Conservation (phyloP, 1,284 basidiomycete genomes). For the Xerocomus amazonicus region DNA sequence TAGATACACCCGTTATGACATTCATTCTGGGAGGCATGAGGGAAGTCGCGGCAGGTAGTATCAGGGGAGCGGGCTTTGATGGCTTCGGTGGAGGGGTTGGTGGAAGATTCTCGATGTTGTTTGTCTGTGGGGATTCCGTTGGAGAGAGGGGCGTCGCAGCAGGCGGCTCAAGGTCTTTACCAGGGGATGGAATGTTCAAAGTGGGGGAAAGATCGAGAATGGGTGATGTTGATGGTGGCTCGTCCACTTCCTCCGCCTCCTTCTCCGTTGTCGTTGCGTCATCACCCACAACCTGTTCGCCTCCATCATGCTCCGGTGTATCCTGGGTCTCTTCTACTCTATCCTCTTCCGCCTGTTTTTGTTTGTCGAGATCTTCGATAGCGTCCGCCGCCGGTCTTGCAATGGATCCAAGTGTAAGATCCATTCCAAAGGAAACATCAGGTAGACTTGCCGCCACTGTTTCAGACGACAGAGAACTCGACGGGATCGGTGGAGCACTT, state of each 20-base stretch:
- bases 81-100: slow-evolving; percentile 23
- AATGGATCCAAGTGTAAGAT: slow-evolving; percentile 17
- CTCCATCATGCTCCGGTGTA: not conserved
- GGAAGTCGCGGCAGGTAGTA: slow-evolving; percentile 2
- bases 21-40: slow-evolving; percentile 19
- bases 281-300: slow-evolving; percentile 1
- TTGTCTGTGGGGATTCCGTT: slow-evolving; percentile 4
- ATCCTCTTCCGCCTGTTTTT: slow-evolving; percentile 1
- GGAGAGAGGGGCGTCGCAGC: slow-evolving; percentile 2
- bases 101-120: slow-evolving; percentile 17
- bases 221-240: slow-evolving; percentile 3
- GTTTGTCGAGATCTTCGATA: slow-evolving; percentile 13
- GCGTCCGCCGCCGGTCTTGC: slow-evolving; percentile 1
- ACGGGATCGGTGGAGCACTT: not conserved
- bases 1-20: slow-evolving; percentile 25
- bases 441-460: slow-evolving; percentile 9
- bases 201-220: slow-evolving; percentile 11
- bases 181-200: slow-evolving; percentile 8
- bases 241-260: not conserved
- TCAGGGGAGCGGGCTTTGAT: slow-evolving; percentile 17
- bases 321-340: not conserved
- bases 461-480: slow-evolving; percentile 3
- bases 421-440: slow-evolving; percentile 19
- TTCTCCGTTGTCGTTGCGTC: not conserved
- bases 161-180: slow-evolving; percentile 10